Evolutionary conservation across 2,329 filamentous ascomycete genomes (phyloP), one percentile per base, ranked within the genome.

Genomic region (Colletotrichum tropicicola): DNA sequence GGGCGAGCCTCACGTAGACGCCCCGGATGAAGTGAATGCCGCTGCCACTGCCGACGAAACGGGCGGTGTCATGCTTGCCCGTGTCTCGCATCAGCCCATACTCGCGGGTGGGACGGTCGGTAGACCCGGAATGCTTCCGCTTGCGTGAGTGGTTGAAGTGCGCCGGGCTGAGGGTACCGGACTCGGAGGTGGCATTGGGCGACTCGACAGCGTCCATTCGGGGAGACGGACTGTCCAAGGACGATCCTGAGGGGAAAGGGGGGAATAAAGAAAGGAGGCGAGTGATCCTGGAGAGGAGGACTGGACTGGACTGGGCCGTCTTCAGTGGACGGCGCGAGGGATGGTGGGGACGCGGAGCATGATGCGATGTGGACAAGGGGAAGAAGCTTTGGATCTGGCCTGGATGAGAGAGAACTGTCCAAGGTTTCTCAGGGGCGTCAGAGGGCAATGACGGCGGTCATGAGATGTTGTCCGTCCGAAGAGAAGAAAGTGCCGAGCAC

Each of bases 21-120:
- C 82, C 82, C 6, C 84, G 80, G 32, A 88, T 84, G 68, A 88
- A 88, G 69, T 87, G 81, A n/a, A 88, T 87, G 1, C 86, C 86
- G 64, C 85, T 87, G 15, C 83, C 83, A 53, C 85, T 87, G 4
- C 86, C 86, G 5, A 88, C 80, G 59, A 88, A 88, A 0, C 82
- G 84, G 13, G 84, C 81, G 3, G 80, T 80, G 21, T 79, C 82
- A 28, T 80, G 77, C 27, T 79, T 78, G 15, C 77, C 78, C 27
- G 79, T 75, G 67, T 83, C 81, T 62, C 85, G 79, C 84, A 87
- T 87, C 59, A 86, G 67, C 8, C 74, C 74, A 71, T 75, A 73
- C 49, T 76, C 74, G 25, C 74, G 74, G 12, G 73, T 70, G 3
- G 72, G 71, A 17, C 70, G 72, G 8, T 71, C 69, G 3, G 58